These are phyloP conservation scores for Adansonia madagascariensis DNA, from an alignment of 441 rosid genomes.

Conservation along the genomic window DNA sequence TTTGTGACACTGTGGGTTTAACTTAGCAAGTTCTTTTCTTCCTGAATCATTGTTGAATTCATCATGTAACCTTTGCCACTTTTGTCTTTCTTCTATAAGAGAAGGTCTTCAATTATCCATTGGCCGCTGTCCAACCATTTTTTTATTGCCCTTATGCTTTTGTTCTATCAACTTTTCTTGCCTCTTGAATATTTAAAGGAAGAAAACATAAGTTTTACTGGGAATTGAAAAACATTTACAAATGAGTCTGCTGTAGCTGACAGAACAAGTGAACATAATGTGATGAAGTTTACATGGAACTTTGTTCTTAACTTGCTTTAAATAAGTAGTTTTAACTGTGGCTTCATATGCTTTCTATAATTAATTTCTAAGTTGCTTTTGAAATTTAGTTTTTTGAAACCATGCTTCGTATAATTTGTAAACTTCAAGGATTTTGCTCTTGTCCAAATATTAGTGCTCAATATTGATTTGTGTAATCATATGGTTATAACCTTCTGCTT, in stretches of 20 bases:
- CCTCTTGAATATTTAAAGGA: constrained; percentile 18
- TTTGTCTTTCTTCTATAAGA: not conserved
- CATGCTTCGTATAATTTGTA: not conserved
- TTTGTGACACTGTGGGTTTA: not conserved
- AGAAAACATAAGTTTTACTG: constrained; percentile 5
- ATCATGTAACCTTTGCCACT: not conserved
- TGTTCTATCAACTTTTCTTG: not conserved
- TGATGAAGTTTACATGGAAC: not conserved
- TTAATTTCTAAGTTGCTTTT: constrained; percentile 3
- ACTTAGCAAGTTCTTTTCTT: not conserved
- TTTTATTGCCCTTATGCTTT: not conserved
- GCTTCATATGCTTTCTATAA: not conserved
- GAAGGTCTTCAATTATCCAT: not conserved
- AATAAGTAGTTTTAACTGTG: not conserved
- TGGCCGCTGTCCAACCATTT: constrained; percentile 3
- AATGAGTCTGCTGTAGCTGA: not conserved
- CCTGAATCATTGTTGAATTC: not conserved
- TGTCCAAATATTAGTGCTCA: constrained; percentile 7
- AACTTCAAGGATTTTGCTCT: not conserved
- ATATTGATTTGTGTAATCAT: not conserved
- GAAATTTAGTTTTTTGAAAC: constrained; percentile 1
- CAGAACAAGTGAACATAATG: constrained; percentile 1
- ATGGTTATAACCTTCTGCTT: not conserved
- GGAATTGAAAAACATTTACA: not conserved
- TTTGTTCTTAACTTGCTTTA: not conserved